These are phyloP conservation scores for Stylosanthes scabra DNA, from an alignment of 331 rosid species.

Conservation along the genomic window DNA sequence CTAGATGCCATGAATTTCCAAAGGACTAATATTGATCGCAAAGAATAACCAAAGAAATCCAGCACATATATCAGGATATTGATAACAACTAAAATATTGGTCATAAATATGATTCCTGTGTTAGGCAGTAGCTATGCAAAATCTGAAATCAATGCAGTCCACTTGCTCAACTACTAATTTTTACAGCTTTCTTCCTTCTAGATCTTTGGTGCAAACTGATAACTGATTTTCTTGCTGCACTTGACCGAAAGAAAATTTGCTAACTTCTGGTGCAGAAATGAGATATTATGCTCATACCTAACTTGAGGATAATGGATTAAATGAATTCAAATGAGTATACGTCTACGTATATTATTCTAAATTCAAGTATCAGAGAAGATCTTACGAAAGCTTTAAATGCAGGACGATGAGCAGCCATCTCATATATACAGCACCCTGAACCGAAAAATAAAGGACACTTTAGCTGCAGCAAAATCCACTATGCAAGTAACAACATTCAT, in stretches of 20 bases:
- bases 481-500: not conserved
- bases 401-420: slow-evolving; percentile 88
- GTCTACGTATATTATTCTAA: not conserved
- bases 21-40: too few species aligned
- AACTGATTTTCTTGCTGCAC: not conserved
- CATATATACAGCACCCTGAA: slow-evolving; percentile 86
- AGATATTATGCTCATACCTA: slow-evolving; percentile 22
- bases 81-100: slow-evolving; percentile 6
- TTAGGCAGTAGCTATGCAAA: slow-evolving; percentile 4
- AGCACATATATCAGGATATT: slow-evolving; percentile 13
- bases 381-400: slow-evolving; percentile 93
- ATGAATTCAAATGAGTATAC: slow-evolving; percentile 7
- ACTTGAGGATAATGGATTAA: not conserved
- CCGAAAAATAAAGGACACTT: slow-evolving; percentile 30
- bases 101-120: not conserved
- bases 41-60: slow-evolving; percentile 14
- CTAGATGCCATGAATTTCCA: not conserved
- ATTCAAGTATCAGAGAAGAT: slow-evolving; percentile 23
- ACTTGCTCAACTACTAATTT: slow-evolving; percentile 13
- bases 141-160: not conserved
- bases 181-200: slow-evolving; percentile 21
- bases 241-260: slow-evolving; percentile 14
- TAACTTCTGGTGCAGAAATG: slow-evolving; percentile 19
- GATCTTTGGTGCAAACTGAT: not conserved
- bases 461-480: slow-evolving; percentile 33